phyloP scores from a whole-genome alignment of 2,329 filamentous ascomycete species.

The Neonectria punicea region DNA sequence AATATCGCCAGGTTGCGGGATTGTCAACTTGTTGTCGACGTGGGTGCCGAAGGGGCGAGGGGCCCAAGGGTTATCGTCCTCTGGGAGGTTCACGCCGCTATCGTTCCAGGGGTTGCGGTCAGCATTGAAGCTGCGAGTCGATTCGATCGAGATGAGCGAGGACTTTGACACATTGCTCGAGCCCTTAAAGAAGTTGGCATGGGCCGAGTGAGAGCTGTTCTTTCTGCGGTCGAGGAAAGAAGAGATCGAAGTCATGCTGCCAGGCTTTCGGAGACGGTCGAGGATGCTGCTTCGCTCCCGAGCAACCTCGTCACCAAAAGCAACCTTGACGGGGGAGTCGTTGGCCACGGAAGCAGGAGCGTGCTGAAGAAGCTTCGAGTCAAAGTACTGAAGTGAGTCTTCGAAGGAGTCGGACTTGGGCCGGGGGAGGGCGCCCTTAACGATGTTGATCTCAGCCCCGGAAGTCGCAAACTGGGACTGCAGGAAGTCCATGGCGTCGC shows the following conservation, averaged over 20 bases:
- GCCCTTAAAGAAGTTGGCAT: slow-evolving; percentile 89
- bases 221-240: slow-evolving; percentile 97
- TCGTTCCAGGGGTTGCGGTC: slow-evolving; percentile 99
- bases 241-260: slow-evolving; percentile 92
- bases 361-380: slow-evolving; percentile 95
- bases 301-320: slow-evolving; percentile 82
- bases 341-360: slow-evolving; percentile 83
- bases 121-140: slow-evolving; percentile 86
- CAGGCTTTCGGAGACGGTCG: slow-evolving; percentile 92
- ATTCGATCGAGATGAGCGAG: slow-evolving; percentile 95
- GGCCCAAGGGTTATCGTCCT: slow-evolving; percentile 81
- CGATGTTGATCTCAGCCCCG: slow-evolving; percentile 85
- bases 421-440: slow-evolving; percentile 96
- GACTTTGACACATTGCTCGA: slow-evolving; percentile 92
- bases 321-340: slow-evolving; percentile 88
- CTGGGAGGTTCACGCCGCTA: slow-evolving; percentile 91
- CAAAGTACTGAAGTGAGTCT: slow-evolving; percentile 95
- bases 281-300: slow-evolving; percentile 86
- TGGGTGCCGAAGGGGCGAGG: slow-evolving; percentile 73
- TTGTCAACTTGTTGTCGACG: slow-evolving; percentile 69
- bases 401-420: slow-evolving; percentile 99
- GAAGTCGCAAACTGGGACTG: slow-evolving; percentile 86
- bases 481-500: slow-evolving; percentile 95
- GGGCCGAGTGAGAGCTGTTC: slow-evolving; percentile 88
- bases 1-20: slow-evolving; percentile 79